phyloP scores from a whole-genome alignment of 1,284 basidiomycete genomes.

The Ceratobasidium sp. region DNA sequence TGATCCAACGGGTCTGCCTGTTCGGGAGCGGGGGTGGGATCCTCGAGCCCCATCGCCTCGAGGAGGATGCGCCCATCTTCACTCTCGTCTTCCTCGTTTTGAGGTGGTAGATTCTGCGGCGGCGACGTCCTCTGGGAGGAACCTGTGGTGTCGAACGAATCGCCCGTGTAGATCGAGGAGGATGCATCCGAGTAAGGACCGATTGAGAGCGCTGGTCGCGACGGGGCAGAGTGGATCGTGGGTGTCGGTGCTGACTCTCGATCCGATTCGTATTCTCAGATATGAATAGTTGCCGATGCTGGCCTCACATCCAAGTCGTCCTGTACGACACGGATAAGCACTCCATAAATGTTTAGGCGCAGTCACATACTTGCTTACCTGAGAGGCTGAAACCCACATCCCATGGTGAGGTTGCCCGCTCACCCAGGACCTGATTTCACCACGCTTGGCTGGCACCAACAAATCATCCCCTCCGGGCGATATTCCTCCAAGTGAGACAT shows the following conservation, averaged over 20 bases:
- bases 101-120: background rate
- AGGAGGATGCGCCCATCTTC: slow-evolving; percentile 25
- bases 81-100: slow-evolving; percentile 1
- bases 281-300: background rate
- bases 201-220: background rate
- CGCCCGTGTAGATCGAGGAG: background rate
- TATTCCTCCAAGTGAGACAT: slow-evolving; percentile 7
- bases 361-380: background rate
- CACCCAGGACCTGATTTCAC: slow-evolving; percentile 18
- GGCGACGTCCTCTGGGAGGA: background rate
- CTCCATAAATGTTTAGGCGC: background rate
- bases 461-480: background rate
- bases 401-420: background rate
- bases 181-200: background rate
- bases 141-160: background rate
- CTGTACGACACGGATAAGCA: background rate
- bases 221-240: background rate
- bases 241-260: background rate
- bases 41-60: slow-evolving; percentile 14
- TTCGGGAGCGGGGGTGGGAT: background rate
- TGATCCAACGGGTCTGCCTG: background rate
- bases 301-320: background rate
- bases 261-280: background rate
- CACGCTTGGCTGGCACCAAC: background rate
- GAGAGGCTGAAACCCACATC: background rate